A percentile compares a stretch with the other conserved stretches of the same genome.
Conservation (phyloP, 257 asterid genomes). For the Plantago major region DNA sequence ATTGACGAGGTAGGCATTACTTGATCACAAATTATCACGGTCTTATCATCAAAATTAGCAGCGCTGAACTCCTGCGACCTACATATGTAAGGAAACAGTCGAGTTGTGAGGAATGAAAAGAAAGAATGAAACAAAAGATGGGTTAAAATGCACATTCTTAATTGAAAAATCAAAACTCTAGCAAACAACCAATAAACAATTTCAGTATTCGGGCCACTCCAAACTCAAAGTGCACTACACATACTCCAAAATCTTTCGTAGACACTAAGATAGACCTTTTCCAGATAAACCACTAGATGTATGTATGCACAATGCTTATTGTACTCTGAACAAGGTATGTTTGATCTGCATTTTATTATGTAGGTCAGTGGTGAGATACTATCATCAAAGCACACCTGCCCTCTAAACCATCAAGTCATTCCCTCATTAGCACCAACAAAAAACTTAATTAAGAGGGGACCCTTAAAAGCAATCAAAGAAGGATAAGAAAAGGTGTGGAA, state of each 20-base stretch:
- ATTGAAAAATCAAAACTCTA: neutral
- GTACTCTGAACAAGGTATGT: neutral
- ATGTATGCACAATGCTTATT: too few species aligned
- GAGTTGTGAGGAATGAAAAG: slow-evolving; percentile 2
- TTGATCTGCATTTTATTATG: too few species aligned
- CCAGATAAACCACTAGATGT: neutral
- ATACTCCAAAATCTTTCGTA: neutral
- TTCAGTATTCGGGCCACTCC: neutral
- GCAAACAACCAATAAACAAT: neutral
- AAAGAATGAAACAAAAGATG: slow-evolving; percentile 6
- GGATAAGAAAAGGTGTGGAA: too few species aligned
- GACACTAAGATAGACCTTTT: neutral
- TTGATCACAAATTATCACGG: slow-evolving; percentile 92
- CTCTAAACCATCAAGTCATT: neutral
- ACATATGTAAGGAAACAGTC: slow-evolving; percentile 17
- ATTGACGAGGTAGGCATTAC: slow-evolving; percentile 29
- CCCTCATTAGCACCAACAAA: neutral
- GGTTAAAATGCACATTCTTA: neutral
- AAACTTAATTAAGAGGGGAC: neutral
- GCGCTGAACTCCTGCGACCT: slow-evolving; percentile 96
- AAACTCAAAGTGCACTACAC: neutral
- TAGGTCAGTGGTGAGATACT: neutral
- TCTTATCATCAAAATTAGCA: slow-evolving; percentile 83
- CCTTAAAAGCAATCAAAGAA: neutral
- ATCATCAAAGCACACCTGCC: neutral